Percentiles rank a stretch among this genome's conserved stretches.
These are phyloP conservation scores for Elsinoe perseae DNA, from an alignment of 2,329 filamentous ascomycete genomes.

Conservation along the genomic window DNA sequence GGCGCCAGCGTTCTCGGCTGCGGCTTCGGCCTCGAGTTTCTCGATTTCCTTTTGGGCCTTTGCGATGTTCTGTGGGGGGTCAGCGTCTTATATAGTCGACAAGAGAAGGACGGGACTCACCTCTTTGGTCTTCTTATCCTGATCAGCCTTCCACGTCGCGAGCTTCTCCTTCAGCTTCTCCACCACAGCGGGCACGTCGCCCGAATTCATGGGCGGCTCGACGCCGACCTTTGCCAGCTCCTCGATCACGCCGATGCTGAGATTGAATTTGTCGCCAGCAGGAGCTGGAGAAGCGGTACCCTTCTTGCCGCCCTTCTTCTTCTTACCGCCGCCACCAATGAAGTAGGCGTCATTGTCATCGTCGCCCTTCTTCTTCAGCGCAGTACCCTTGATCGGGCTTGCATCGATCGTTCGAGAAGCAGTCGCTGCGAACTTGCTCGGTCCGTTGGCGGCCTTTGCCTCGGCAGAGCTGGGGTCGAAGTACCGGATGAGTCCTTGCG, in stretches of 20 bases:
- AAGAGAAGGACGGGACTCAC: conserved; percentile 47
- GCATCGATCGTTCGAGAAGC: conserved; percentile 78
- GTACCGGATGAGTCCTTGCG: conserved; percentile 80
- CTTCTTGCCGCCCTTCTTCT: conserved; percentile 81
- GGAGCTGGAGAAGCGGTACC: conserved; percentile 34
- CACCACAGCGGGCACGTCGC: conserved; percentile 67
- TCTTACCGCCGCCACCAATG: conserved; percentile 61
- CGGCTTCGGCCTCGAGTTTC: conserved; percentile 65
- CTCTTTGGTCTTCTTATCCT: conserved; percentile 80
- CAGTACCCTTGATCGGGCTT: conserved; percentile 75
- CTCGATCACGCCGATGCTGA: conserved; percentile 85
- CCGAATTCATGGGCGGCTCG: conserved; percentile 77
- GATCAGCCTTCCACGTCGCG: conserved; percentile 82
- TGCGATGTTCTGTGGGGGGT: conserved; percentile 68
- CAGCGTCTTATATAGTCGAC: conserved; percentile 23
- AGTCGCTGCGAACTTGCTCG: conserved; percentile 69
- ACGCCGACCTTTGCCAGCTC: conserved; percentile 78
- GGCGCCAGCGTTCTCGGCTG: conserved; percentile 42
- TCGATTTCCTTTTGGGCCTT: conserved; percentile 96
- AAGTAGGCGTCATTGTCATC: conserved; percentile 84
- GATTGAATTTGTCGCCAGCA: conserved; percentile 61
- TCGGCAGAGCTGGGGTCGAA: conserved; percentile 67
- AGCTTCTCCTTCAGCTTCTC: conserved; percentile 94
- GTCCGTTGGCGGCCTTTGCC: conserved; percentile 54
- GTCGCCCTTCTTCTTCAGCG: conserved; percentile 66